Percentiles rank a stretch among this genome's conserved stretches.
Evolutionary conservation across 2,329 filamentous ascomycete species (phyloP).

Genomic region (Neofusicoccum parvum): DNA sequence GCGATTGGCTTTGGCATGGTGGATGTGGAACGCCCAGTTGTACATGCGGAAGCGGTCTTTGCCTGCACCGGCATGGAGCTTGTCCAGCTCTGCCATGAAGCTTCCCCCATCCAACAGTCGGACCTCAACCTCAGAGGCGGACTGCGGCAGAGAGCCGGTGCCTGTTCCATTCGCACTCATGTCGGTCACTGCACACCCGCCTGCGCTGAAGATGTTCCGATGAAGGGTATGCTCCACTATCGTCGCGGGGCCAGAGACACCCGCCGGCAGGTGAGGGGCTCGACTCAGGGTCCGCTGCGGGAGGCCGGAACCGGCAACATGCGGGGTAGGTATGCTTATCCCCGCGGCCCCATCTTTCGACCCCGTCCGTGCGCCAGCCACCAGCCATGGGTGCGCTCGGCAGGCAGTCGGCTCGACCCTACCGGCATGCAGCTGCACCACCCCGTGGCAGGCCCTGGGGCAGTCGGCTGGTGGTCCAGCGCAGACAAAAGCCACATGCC

Average conservation of each 20-base stretch:
- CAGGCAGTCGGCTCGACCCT: not conserved
- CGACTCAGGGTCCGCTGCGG: not conserved
- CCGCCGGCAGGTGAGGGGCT: not conserved
- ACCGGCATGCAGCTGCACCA: not conserved
- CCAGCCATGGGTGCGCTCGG: not conserved
- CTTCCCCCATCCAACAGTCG: slow-evolving; percentile 37
- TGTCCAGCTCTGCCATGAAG: slow-evolving; percentile 32
- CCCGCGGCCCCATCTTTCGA: not conserved
- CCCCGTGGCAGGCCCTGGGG: not conserved
- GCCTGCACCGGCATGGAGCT: slow-evolving; percentile 32
- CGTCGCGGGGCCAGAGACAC: too few species aligned
- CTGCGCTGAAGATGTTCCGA: too few species aligned
- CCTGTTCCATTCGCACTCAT: too few species aligned
- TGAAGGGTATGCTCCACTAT: not conserved
- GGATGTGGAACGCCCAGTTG: slow-evolving; percentile 38
- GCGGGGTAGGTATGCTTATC: not conserved
- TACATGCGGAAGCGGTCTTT: slow-evolving; percentile 37
- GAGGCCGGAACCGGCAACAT: not conserved
- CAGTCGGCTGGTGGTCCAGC: not conserved
- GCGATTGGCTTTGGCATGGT: slow-evolving; percentile 25
- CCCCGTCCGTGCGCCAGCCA: not conserved
- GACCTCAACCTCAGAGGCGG: slow-evolving; percentile 29
- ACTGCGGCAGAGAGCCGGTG: slow-evolving; percentile 23
- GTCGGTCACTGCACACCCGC: too few species aligned
- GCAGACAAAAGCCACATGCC: not conserved